Evolutionary conservation across 345 rosid species (phyloP), one percentile per base, ranked within the genome.

Genomic region (Corchorus capsularis): DNA sequence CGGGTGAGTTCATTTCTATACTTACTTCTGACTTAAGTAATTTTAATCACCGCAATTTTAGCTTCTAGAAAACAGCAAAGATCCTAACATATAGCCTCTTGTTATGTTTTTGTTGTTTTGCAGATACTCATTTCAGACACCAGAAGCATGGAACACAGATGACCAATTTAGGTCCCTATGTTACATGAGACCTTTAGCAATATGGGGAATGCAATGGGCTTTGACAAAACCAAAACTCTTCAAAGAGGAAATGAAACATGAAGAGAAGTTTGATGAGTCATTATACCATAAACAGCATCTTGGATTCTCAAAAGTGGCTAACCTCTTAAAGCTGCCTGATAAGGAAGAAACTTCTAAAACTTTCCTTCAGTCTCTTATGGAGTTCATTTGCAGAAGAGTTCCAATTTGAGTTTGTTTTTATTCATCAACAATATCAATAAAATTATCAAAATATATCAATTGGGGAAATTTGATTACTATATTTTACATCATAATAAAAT

Each of bases 191-290:
- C 97, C 97, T 0, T 77, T 92, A 80, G 93, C 97, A 45, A 89
- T 92, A 81, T 92, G 94, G 97, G 94, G 79, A 17, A 92, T 90
- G 85, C 97, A 92, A 17, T 89, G 93, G 92, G 94, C 94, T 63
- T 75, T 87, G 77, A 80, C 89, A 64, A 87, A 80, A 84, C 90
- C 88, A 2, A 69, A 83, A 72, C 80, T 74, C 39, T 56, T 64
- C 19, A 41, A 43, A 47, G 73, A 84, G 80, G 75, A 81, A 73
- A 82, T 56, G 69, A 77, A 69, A 60, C 77, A 49, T 63, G 72
- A 81, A 19, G 79, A 43, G 27, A 27, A 27, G 34, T 67, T 79
- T 15, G 86, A 82, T 43, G 87, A 83, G 1, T 20, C 79, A 50
- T 76, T 55, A 19, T 84, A 79, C 79, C 78, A 75, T 43, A 80